Evolutionary conservation across 306 rosid genomes (phyloP).

Genomic region (Quercus agrifolia): DNA sequence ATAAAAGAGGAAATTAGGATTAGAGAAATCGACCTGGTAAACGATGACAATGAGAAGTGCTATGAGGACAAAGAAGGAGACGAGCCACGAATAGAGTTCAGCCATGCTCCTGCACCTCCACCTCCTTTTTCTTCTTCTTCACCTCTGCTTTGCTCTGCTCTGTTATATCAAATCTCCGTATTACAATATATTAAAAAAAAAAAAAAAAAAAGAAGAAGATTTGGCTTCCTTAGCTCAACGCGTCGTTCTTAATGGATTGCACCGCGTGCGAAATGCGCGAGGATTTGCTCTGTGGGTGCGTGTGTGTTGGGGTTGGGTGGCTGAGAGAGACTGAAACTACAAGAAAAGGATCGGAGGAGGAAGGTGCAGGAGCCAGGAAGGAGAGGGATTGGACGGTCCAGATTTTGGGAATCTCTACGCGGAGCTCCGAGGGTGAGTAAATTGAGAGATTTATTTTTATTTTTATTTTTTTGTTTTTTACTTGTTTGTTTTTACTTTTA

Average conservation of each 20-base stretch:
- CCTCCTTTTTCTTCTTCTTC: too few relatives aligned
- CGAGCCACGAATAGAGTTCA: conserved; percentile 72
- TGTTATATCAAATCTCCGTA: neutral
- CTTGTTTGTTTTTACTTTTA: too few relatives aligned
- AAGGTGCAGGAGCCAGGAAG: too few relatives aligned
- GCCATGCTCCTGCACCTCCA: conserved; percentile 46
- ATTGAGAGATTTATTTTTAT: neutral
- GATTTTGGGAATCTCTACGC: neutral
- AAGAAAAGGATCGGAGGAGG: conserved; percentile 6
- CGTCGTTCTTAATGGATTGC: neutral
- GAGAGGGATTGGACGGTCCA: neutral
- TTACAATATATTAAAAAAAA: too few relatives aligned
- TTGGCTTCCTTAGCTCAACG: neutral
- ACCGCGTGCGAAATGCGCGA: conserved; percentile 17
- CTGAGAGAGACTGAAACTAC: neutral
- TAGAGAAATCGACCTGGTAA: conserved; percentile 61
- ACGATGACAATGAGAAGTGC: conserved; percentile 69
- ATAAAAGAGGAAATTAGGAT: neutral
- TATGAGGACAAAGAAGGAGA: conserved; percentile 84
- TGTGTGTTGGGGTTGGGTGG: neutral
- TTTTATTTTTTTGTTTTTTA: neutral
- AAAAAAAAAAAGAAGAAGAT: too few relatives aligned
- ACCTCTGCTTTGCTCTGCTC: neutral
- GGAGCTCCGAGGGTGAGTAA: neutral
- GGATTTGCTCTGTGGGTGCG: neutral